Conservation (phyloP, 768 basidiomycete species). For the Clathrus columnatus region DNA sequence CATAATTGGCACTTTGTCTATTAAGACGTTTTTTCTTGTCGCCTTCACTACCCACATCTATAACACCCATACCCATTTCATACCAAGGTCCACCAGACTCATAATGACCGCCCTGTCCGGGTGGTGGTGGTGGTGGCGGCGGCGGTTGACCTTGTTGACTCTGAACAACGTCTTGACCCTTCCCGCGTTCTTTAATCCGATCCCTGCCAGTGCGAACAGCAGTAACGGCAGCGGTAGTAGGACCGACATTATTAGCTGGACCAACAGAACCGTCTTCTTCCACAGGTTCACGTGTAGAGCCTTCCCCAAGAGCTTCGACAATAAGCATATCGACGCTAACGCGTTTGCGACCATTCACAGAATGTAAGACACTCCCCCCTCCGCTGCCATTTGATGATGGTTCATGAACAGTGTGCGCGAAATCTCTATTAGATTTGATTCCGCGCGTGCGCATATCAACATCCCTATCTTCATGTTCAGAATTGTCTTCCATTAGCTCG, state of each 20-base stretch:
- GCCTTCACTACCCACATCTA: conserved; percentile 10
- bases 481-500: not conserved
- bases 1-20: conserved; percentile 54
- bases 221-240: not conserved
- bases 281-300: not conserved
- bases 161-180: not conserved
- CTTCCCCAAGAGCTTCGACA: conserved; percentile 9
- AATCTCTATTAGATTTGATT: not conserved
- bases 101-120: not conserved
- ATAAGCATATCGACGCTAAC: conserved; percentile 12
- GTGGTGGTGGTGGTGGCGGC: not conserved
- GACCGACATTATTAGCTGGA: not conserved
- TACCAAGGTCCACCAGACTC: not conserved
- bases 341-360: not conserved
- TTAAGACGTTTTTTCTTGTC: conserved; percentile 17
- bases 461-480: not conserved
- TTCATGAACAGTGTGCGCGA: not conserved
- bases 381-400: not conserved
- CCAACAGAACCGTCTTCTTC: not conserved
- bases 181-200: not conserved
- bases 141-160: not conserved
- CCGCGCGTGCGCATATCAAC: not conserved
- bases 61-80: conserved; percentile 5
- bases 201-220: not conserved
- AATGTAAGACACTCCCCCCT: not conserved